Conservation (phyloP, 73 alveolate genomes). For the Symbiodinium pilosum region DNA sequence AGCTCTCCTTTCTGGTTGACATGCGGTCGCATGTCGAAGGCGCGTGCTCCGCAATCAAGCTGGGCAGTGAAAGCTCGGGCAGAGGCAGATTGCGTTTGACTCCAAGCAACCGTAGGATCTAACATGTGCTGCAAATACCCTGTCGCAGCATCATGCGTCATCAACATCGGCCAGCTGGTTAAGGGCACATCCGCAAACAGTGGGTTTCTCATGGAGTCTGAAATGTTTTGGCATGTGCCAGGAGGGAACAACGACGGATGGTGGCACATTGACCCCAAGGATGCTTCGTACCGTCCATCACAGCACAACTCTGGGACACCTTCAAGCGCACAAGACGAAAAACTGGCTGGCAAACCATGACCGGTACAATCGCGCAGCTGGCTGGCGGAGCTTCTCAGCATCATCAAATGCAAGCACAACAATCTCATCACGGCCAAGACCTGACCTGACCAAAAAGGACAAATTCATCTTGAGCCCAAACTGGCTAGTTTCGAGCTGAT, state of each 20-base stretch:
- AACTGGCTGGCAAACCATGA: not conserved
- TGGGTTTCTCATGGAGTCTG: not conserved
- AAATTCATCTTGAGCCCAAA: no score
- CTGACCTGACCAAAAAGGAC: no score
- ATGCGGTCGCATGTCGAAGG: conserved; percentile 21
- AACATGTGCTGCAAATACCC: not conserved
- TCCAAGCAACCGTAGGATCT: not conserved
- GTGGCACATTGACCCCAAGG: not conserved
- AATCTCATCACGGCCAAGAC: no score
- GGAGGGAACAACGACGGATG: not conserved
- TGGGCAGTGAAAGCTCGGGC: not conserved
- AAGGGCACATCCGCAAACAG: not conserved
- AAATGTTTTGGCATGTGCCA: not conserved
- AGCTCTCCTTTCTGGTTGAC: not conserved
- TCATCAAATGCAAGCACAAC: no score
- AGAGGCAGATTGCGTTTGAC: not conserved
- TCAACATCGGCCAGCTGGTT: conserved; percentile 18
- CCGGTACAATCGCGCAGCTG: not conserved
- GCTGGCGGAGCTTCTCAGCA: no score
- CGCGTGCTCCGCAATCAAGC: conserved; percentile 30
- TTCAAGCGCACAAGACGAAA: not conserved
- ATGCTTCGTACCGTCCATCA: not conserved
- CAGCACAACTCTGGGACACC: not conserved
- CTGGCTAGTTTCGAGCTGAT: no score
- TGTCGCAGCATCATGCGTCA: conserved; percentile 6